Evolutionary conservation across 2,329 filamentous ascomycete species (phyloP).

Genomic region (Pochonia chlamydosporia): DNA sequence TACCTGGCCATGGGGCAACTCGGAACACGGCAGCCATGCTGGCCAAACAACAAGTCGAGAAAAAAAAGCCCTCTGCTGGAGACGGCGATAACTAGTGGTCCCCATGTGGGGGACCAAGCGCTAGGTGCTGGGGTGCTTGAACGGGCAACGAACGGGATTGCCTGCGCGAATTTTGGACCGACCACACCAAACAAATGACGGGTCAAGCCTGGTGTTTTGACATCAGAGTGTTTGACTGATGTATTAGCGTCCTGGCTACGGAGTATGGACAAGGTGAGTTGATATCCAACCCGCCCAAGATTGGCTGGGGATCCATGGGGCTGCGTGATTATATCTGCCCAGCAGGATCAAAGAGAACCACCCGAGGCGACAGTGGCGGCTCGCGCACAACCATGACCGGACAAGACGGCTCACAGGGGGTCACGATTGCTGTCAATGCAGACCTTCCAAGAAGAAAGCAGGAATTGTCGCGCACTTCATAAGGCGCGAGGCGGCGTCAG

Average conservation of each 20-base stretch:
- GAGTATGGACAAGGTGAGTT: too few species aligned
- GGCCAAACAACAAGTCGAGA: neutral
- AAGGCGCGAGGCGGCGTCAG: too few species aligned
- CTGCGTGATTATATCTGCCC: neutral
- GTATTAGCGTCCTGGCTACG: neutral
- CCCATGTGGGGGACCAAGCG: conserved; percentile 9
- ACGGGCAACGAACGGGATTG: conserved; percentile 7
- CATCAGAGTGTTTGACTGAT: too few species aligned
- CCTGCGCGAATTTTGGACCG: conserved; percentile 11
- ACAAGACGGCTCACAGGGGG: neutral
- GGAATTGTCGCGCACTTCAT: too few species aligned
- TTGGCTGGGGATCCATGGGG: neutral
- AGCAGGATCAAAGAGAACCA: neutral
- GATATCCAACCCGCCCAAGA: too few species aligned
- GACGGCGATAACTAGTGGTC: conserved; percentile 5
- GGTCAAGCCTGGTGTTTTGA: too few species aligned
- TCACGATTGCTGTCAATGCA: neutral
- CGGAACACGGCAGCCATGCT: neutral
- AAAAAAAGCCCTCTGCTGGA: conserved; percentile 1
- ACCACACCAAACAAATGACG: neutral
- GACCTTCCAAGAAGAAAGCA: too few species aligned
- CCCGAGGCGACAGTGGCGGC: neutral
- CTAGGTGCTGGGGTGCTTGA: neutral
- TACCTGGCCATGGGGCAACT: too few species aligned
- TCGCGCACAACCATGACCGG: neutral